Evolutionary conservation across 2,329 filamentous ascomycete genomes (phyloP).

Genomic region (Fusarium austroafricanum): DNA sequence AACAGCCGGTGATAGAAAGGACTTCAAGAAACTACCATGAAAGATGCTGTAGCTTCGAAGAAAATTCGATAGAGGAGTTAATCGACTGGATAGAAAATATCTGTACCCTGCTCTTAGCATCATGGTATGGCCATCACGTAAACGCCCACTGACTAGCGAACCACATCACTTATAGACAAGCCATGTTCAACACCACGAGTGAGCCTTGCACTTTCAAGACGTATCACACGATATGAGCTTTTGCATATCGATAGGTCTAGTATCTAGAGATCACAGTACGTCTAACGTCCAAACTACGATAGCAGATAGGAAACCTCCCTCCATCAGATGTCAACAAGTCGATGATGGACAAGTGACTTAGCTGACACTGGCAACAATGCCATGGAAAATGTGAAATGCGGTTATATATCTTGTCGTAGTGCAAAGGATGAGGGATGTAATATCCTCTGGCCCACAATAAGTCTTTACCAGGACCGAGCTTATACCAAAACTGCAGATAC

Average conservation of each 20-base stretch:
- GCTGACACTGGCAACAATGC: not conserved
- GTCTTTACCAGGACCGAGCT: conserved; percentile 22
- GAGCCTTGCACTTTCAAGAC: too few relatives aligned
- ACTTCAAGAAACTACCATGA: not conserved
- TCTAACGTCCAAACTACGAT: not conserved
- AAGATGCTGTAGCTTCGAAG: not conserved
- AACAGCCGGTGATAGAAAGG: not conserved
- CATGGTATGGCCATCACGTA: not conserved
- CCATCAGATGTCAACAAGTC: not conserved
- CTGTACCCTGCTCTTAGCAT: not conserved
- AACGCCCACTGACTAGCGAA: not conserved
- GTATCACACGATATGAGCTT: too few relatives aligned
- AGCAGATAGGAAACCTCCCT: too few relatives aligned
- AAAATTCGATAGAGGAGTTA: not conserved
- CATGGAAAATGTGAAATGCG: not conserved
- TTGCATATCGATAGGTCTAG: too few relatives aligned
- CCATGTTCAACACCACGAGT: not conserved
- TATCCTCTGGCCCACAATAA: not conserved
- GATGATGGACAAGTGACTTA: not conserved
- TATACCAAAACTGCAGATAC: conserved; percentile 36
- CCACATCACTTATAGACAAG: not conserved
- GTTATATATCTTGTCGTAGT: not conserved
- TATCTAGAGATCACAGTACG: not conserved
- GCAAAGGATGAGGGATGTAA: not conserved
- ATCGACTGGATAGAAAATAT: not conserved